phyloP scores from a whole-genome alignment of 2,329 filamentous ascomycete genomes.

The Fusarium pininemorale region DNA sequence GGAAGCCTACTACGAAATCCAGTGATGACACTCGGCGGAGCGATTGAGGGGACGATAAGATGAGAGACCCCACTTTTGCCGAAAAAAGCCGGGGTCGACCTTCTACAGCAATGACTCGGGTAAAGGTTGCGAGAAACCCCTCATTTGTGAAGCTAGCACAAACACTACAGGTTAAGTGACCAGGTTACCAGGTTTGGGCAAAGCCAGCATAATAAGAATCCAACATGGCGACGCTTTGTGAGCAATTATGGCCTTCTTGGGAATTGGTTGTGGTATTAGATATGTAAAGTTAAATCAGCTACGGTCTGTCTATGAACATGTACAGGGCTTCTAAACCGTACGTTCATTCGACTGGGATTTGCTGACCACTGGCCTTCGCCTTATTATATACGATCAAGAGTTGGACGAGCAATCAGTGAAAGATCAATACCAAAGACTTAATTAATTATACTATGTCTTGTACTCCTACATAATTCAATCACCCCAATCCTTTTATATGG shows the following conservation, averaged over 20 bases:
- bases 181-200: too few relatives aligned
- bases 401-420: too few relatives aligned
- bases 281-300: too few relatives aligned
- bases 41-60: neutral
- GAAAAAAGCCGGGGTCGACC: neutral
- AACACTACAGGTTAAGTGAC: neutral
- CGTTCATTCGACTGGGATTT: too few relatives aligned
- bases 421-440: accelerated
- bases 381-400: too few relatives aligned
- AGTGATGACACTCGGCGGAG: neutral
- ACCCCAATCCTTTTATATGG: accelerated
- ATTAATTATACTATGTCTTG: neutral
- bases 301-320: too few relatives aligned
- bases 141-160: neutral
- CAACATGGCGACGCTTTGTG: neutral
- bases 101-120: neutral
- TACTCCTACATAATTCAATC: too few relatives aligned
- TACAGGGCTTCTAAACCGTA: too few relatives aligned
- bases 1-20: neutral
- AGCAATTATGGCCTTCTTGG: too few relatives aligned
- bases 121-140: neutral
- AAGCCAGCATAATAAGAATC: too few relatives aligned
- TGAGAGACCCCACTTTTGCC: conserved; percentile 3
- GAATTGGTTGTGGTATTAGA: too few relatives aligned
- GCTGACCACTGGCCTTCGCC: too few relatives aligned